Percentiles rank a stretch among this genome's conserved stretches.
These are phyloP conservation scores for Rutstroemia sp. DNA, from an alignment of 2,329 filamentous ascomycete species.

Conservation along the genomic window DNA sequence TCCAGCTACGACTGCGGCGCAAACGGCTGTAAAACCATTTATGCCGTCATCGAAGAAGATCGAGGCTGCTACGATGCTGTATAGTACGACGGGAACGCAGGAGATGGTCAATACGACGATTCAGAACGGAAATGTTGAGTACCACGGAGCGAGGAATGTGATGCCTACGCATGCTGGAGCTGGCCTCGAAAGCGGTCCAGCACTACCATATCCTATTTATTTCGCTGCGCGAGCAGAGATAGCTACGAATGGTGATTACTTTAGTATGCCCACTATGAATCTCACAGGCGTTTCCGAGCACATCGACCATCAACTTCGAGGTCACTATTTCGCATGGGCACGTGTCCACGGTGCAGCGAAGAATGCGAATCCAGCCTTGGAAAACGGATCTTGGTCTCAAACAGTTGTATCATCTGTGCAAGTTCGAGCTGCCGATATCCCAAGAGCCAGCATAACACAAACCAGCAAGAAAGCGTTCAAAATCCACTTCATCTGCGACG, in stretches of 20 bases:
- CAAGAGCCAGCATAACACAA: slow-evolving; percentile 26
- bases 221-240: slow-evolving; percentile 43
- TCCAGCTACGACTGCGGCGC: slow-evolving; percentile 36
- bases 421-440: slow-evolving; percentile 32
- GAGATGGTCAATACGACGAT: slow-evolving; percentile 25
- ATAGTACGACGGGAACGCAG: slow-evolving; percentile 25
- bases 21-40: slow-evolving; percentile 32
- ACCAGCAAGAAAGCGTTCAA: slow-evolving; percentile 44
- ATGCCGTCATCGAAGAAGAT: slow-evolving; percentile 25
- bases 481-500: slow-evolving; percentile 46
- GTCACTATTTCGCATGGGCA: slow-evolving; percentile 60
- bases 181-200: slow-evolving; percentile 39
- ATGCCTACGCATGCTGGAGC: slow-evolving; percentile 33
- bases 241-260: slow-evolving; percentile 29
- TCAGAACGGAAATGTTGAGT: slow-evolving; percentile 32
- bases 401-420: slow-evolving; percentile 51
- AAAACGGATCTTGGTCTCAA: slow-evolving; percentile 45
- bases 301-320: slow-evolving; percentile 46
- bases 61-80: slow-evolving; percentile 29
- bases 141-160: slow-evolving; percentile 28
- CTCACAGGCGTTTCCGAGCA: slow-evolving; percentile 45
- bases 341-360: slow-evolving; percentile 24
- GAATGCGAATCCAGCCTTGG: slow-evolving; percentile 7
- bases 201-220: slow-evolving; percentile 44
- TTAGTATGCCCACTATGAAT: slow-evolving; percentile 47